Conservation (phyloP, 1,139 yeast species). For the Yamadazyma siamensis region DNA sequence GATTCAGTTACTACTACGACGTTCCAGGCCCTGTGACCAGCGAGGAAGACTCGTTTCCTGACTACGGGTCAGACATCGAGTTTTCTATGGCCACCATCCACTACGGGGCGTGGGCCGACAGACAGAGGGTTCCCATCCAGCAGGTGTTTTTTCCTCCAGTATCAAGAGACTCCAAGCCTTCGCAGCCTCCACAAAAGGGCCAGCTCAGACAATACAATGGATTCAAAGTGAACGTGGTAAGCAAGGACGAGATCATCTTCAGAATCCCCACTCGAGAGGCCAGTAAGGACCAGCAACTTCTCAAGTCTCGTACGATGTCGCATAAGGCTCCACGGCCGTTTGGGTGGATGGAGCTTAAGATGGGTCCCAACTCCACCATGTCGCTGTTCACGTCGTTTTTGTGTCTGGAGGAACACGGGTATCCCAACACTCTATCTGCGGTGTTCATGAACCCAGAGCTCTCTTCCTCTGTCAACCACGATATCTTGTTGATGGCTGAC, state of each 20-base stretch:
- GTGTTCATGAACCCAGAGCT: slow-evolving; percentile 60
- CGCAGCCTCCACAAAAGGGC: slow-evolving; percentile 43
- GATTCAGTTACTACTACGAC: slow-evolving; percentile 65
- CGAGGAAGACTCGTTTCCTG: slow-evolving; percentile 38
- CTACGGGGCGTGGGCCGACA: slow-evolving; percentile 96
- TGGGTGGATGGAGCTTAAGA: slow-evolving; percentile 86
- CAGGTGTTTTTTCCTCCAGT: slow-evolving; percentile 64
- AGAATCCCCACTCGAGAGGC: slow-evolving; percentile 82
- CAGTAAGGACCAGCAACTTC: slow-evolving; percentile 60
- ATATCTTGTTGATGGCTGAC: slow-evolving; percentile 64
- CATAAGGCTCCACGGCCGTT: slow-evolving; percentile 50
- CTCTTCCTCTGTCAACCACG: slow-evolving; percentile 86
- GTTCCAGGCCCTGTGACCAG: slow-evolving; percentile 54
- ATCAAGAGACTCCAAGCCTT: slow-evolving; percentile 56
- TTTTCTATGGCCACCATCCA: slow-evolving; percentile 64
- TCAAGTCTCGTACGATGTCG: slow-evolving; percentile 14
- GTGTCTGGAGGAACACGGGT: slow-evolving; percentile 54
- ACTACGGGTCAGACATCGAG: slow-evolving; percentile 60
- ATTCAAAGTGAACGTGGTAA: slow-evolving; percentile 50
- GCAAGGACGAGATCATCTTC: slow-evolving; percentile 64
- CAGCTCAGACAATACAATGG: slow-evolving; percentile 51
- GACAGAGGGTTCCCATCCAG: slow-evolving; percentile 70
- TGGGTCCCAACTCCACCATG: slow-evolving; percentile 51
- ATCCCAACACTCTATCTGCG: slow-evolving; percentile 49
- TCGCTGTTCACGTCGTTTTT: slow-evolving; percentile 48